A percentile compares a stretch with the other conserved stretches of the same genome.
Conservation (phyloP, 2,329 filamentous ascomycete species). For the Aspergillus intermedius region DNA sequence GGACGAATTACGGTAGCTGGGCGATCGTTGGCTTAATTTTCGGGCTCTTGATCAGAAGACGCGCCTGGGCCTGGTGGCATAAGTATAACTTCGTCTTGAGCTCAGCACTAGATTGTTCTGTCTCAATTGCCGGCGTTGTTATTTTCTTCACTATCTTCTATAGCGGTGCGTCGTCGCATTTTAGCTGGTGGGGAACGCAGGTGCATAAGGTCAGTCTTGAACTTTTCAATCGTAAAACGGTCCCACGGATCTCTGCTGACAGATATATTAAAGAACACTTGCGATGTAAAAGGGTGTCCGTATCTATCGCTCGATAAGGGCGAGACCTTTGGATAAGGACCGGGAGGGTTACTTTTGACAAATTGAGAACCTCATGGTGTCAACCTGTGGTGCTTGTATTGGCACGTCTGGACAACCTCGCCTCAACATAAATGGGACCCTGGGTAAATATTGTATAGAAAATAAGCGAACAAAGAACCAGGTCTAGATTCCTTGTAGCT, state of each 20-base stretch:
- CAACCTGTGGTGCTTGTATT: too few relatives aligned
- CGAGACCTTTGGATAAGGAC: neutral
- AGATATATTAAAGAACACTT: neutral
- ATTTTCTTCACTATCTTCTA: slow-evolving; percentile 24
- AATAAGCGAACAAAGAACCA: too few relatives aligned
- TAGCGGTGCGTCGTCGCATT: slow-evolving; percentile 14
- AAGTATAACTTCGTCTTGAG: slow-evolving; percentile 69
- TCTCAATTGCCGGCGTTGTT: slow-evolving; percentile 19
- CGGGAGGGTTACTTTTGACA: too few relatives aligned
- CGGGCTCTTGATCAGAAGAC: slow-evolving; percentile 56
- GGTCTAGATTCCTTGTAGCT: neutral
- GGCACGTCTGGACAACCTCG: too few relatives aligned
- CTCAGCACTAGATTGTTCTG: slow-evolving; percentile 53
- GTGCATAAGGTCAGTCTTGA: slow-evolving; percentile 16
- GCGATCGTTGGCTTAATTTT: slow-evolving; percentile 57
- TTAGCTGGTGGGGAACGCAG: slow-evolving; percentile 22
- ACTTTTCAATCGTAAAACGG: too few relatives aligned
- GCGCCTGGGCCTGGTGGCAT: slow-evolving; percentile 61
- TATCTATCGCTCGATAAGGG: neutral
- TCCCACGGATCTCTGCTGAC: neutral
- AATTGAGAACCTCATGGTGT: too few relatives aligned
- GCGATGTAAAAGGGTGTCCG: neutral
- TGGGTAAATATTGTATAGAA: too few relatives aligned
- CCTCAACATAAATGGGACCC: too few relatives aligned
- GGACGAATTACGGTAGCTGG: slow-evolving; percentile 63